Base-by-base conservation (phyloP, 1,284 basidiomycete species). In the Violaceomyces palustris region DNA sequence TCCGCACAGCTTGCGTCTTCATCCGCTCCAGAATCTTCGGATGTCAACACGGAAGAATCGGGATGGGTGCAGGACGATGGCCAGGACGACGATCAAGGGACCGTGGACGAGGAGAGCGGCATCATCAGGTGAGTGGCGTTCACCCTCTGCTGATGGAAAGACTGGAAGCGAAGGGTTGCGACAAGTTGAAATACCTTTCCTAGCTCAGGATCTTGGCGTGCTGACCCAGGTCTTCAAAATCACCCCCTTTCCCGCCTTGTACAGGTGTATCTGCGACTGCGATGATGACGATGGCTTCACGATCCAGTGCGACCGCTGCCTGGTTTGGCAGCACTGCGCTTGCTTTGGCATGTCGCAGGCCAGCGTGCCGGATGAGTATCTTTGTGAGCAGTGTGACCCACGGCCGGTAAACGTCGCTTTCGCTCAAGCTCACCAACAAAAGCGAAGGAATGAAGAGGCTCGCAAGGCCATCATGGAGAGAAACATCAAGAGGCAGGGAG, bases 231-330 rank as follows among this genome's bases (percentile, higher is more conserved):
- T 15, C 30, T 32, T 19, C 8, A 14, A n/a, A n/a, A n/a, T 28
- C 28, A 36, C 35, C 19, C 34, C 12, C 6, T 21, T 14, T 15
- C 10, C 18, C 27, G 48, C 81, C 74, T 62, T 78, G 74, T 79
- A 77, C n/a, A n/a, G n/a, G 35, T 89, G 88, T 68, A 85, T 88
- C 39, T 89, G 87, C 66, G 82, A 60, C 7, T 74, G 67, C 52
- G 77, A 81, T 32, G 80, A 84, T 63, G 91, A 92, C 75, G 89
- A 92, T 71, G 90, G 90, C 14, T 91, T 89, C 75, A 87, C 85
- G 14, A 89, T 94, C 47, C 88, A 87, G 21, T 96, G 91, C 75
- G 92, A 94, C 73, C 76, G 79, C 40, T 96, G 92, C 73, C 81
- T 81, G 19, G 81, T 87, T 15, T 94, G 91, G 90, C 88, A 87